Evolutionary conservation across 2,329 filamentous ascomycete genomes (phyloP), one percentile per base, ranked within the genome.

Genomic region (Nannizzia gypsea): DNA sequence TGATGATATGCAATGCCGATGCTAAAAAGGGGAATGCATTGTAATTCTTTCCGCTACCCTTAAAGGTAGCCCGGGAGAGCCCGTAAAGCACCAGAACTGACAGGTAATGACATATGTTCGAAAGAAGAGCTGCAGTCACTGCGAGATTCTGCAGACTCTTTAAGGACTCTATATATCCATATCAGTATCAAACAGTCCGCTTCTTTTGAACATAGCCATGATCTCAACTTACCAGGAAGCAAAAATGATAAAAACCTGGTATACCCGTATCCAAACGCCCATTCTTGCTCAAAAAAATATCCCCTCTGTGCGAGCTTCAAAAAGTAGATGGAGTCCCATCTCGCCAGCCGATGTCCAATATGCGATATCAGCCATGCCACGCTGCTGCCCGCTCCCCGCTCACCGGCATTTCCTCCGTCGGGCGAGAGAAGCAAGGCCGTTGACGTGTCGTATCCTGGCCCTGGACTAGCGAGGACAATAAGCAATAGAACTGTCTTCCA

Each of bases 1-100:
- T 93, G 56, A 97, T 69, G 59, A 95, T 81, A 71, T 97, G 90
- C 56, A 97, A 76, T 15, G 81, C 75, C 2, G 89, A 83, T 6
- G 89, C 80, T 22, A 87, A 70, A 63, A 92, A 84, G 1, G 77
- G 63, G 63, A 71, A 59, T 31, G 26, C 48, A 54, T 54, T 26
- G 59, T 70, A 63, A 28, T 24, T 38, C 15, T 36, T 36, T 50
- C 63, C 64, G 44, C 69, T 68, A n/a, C 64, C 63, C n/a, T 68
- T 62, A 59, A 82, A 82, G 8, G 91, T 66, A 6, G 80, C 71
- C 59, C 78, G 69, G 1, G 85, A 83, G 22, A 95, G 81, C 60
- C 77, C 75, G 71, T 89, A 87, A 13, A 97, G 78, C 9, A 84
- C 77, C 46, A 95, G 65, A 11, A 88, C 86, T 2, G 91, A 90